Base-by-base conservation (phyloP, 2,329 filamentous ascomycete species). In the Rutstroemia sp. region DNA sequence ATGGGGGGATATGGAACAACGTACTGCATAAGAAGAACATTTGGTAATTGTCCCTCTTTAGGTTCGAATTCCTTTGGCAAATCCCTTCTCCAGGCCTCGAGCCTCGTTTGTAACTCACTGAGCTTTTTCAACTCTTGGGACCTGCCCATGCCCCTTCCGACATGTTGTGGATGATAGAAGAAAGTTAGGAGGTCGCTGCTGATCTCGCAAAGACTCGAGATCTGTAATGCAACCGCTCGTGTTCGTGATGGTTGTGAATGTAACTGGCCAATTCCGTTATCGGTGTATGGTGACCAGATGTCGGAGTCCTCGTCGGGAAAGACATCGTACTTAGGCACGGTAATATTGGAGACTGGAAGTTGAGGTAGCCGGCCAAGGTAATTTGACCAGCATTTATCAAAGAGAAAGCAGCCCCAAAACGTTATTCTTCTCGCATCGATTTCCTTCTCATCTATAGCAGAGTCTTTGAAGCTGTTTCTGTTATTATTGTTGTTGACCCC, bases 311-410 rank as follows among this genome's bases (percentile, higher is more conserved):
- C 94, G 51, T 84, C 80, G 0, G 91, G 91, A 63, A 96, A 94
- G 10, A 96, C 89, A 58, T 96, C 92, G 62, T 90, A 88, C 69
- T 92, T 95, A 25, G 89, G 87, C 1, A 91, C 89, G 37, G 87
- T 95, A 65, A 90, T 88, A 7, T 88, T 88, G 30, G 84, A 83
- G 44, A 83, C 85, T 0, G 89, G 86, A 10, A 97, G 76, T 70
- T 96, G 92, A 10, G 94, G 92, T 60, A 96, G 78, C 45, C 94
- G 86, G 48, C 94, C 92, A 25, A 97, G 81, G 65, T 97, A 97
- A 70, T 96, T 97, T 50, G 92, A 96, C 92, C 92, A 97, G 71
- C 90, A 95, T 78, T 96, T 97, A 75, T 99, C 94, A 70, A 97
- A 95, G n/a, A 96, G 74, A 71, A 94, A 97, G 70, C 92, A 96